Base-by-base conservation (phyloP, 305 asterid genomes). In the Fraxinus albicans region DNA sequence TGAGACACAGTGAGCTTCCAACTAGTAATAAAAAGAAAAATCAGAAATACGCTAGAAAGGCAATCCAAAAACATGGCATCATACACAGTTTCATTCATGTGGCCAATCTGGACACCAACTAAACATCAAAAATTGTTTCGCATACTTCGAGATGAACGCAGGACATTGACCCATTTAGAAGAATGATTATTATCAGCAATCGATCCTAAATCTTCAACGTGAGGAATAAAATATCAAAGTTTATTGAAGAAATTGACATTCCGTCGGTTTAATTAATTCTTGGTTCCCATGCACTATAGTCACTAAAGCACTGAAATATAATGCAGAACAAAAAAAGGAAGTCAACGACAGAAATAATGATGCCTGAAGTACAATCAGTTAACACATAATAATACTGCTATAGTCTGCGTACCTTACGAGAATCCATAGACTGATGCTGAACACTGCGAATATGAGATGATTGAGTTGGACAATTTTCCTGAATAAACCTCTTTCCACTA, bases 1-100 rank as follows among this genome's bases (percentile, higher is more conserved):
- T 4, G 94, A 85, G 84, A 88, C 81, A 81, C 92, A 90, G 69
- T 86, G 87, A n/a, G 77, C 90, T 86, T 89, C 96, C 90, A 92
- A 86, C 99, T 95, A 82, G 65, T 76, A 55, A 84, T 50, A 60
- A 29, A 82, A 80, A 42, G 29, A 70, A 85, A 81, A 44, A 50
- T 86, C 81, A 86, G 73, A 76, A 4, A 55, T n/a, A 33, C 65
- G 70, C 40, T 6, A 75, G 23, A 65, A 31, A 70, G 21, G 76
- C 42, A 70, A 31, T 31, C 12, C 23, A 33, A 70, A 70, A 70
- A 70, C 15, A 15, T 67, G 36, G 34, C 74, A 67, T 27, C 42
- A 70, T 15, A 6, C 23, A 10, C 29, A 31, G 42, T 70, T 70
- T 33, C 76, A 31, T 70, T 70, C 23, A 1, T 70, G 76, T 70